A percentile compares a stretch with the other conserved stretches of the same genome.
phyloP scores from a whole-genome alignment of 495 filamentous ascomycete genomes.

The Talaromyces wortmannii region DNA sequence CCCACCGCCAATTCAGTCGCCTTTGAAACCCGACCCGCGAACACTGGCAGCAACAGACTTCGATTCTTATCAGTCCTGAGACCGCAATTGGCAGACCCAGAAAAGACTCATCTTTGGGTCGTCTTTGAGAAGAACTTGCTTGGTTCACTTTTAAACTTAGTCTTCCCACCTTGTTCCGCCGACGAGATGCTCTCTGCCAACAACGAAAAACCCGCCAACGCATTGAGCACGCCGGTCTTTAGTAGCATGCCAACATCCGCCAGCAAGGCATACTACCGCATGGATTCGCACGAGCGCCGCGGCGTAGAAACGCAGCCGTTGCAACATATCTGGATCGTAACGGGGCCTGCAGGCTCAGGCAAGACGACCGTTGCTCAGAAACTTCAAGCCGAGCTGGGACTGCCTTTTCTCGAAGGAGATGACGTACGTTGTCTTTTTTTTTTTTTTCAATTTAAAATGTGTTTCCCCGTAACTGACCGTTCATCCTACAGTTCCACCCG shows the following conservation, averaged over 20 bases:
- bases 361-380: constrained; percentile 88
- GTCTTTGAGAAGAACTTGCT: too few species aligned
- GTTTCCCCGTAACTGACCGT: constrained; percentile 9
- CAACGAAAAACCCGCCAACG: not conserved
- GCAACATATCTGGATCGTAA: constrained; percentile 96
- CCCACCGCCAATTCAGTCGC: too few species aligned
- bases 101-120: too few species aligned
- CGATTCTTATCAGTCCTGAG: too few species aligned
- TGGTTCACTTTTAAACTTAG: too few species aligned
- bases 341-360: constrained; percentile 91
- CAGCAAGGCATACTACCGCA: constrained; percentile 16
- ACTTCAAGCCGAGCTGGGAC: constrained; percentile 59
- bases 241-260: constrained; percentile 3
- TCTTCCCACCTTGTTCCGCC: not conserved
- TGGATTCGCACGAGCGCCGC: constrained; percentile 12
- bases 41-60: too few species aligned
- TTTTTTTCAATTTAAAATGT: not conserved
- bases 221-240: constrained; percentile 6
- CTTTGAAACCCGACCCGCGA: too few species aligned
- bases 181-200: not conserved
- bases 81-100: too few species aligned
- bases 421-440: constrained; percentile 56
- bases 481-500: constrained; percentile 67
- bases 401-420: constrained; percentile 92
- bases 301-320: constrained; percentile 21